phyloP scores from a whole-genome alignment of 305 asterid genomes.

The Fraxinus platypoda region DNA sequence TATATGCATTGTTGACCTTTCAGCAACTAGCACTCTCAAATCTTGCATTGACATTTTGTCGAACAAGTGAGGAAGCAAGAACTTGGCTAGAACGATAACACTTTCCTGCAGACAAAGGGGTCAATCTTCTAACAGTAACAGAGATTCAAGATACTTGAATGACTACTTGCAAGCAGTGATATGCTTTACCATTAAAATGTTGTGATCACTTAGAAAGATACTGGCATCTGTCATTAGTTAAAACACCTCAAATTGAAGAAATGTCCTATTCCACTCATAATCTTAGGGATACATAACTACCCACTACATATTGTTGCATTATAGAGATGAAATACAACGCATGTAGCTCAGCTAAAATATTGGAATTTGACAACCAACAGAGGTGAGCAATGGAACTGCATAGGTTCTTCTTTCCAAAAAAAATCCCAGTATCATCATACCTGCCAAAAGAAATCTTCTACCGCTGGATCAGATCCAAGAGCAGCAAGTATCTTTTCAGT shows the following conservation, averaged over 20 bases:
- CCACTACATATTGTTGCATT: not conserved
- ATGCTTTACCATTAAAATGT: not conserved
- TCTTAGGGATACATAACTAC: not conserved
- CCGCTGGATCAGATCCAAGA: slow-evolving; percentile 66
- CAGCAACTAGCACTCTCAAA: slow-evolving; percentile 68
- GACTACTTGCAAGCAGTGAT: not conserved
- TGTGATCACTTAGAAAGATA: not conserved
- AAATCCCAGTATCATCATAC: slow-evolving; percentile 39
- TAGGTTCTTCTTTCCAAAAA: slow-evolving; percentile 15
- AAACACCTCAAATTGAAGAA: not conserved
- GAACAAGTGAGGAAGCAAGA: slow-evolving; percentile 78
- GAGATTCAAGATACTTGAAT: slow-evolving; percentile 15
- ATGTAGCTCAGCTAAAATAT: slow-evolving; percentile 19
- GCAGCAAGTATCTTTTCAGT: slow-evolving; percentile 67
- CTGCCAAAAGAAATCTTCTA: slow-evolving; percentile 97
- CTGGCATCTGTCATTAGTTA: not conserved
- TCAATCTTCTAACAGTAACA: slow-evolving; percentile 18
- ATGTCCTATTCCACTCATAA: not conserved
- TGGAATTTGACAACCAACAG: slow-evolving; percentile 14
- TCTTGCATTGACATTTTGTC: slow-evolving; percentile 83
- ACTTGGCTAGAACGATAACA: slow-evolving; percentile 64
- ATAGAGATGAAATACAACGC: slow-evolving; percentile 1
- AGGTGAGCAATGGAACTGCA: slow-evolving; percentile 14
- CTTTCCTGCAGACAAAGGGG: slow-evolving; percentile 68
- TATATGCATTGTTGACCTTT: slow-evolving; percentile 61